Evolutionary conservation across 805 yeast species (phyloP), one percentile per base, ranked within the genome.

Genomic region (Hanseniaspora lachancei): DNA sequence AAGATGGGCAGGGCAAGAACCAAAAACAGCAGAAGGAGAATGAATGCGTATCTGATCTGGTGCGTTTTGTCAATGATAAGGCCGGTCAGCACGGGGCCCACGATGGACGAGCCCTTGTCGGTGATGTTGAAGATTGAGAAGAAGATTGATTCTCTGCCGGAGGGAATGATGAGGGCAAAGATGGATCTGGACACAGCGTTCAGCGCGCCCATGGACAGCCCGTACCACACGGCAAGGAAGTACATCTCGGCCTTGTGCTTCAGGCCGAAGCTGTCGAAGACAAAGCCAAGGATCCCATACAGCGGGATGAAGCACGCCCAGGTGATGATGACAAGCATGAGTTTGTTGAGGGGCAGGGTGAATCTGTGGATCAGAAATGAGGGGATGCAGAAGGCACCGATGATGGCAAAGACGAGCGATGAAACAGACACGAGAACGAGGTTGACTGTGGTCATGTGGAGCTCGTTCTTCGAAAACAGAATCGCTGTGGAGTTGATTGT

Each of bases 401-500:
- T 57, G 55, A 84, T 81, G 0, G 91, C 93, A 58, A 77, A 80
- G 1, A 80, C 58, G 70, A 86, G 82, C 0, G 85, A 78, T 27
- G 84, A 62, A 1, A 84, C 75, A 12, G 91, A 86, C 29, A 85
- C 76, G 12, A 76, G 63, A 1, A 86, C 85, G 41, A 86, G 69
- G 41, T 78, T 76, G 32, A 85, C 73, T 1, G 89, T 81, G 3
- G 77, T 69, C 93, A 85, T 86, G 42, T 74, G 72, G 27, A 85
- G 68, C 58, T 84, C 84, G 0, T 86, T 77, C 53, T 81, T 80
- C 2, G 93, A 86, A 69, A 85, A 85, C 40, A 85, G 64, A 34
- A 86, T 79, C 0, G 93, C 91, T 0, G 93, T 82, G 0, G 89
- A 81, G 64, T 84, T 85, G 56, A 85, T 84, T 0, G 93, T 86